Conservation (phyloP, 305 asterid species). For the Withania somnifera region DNA sequence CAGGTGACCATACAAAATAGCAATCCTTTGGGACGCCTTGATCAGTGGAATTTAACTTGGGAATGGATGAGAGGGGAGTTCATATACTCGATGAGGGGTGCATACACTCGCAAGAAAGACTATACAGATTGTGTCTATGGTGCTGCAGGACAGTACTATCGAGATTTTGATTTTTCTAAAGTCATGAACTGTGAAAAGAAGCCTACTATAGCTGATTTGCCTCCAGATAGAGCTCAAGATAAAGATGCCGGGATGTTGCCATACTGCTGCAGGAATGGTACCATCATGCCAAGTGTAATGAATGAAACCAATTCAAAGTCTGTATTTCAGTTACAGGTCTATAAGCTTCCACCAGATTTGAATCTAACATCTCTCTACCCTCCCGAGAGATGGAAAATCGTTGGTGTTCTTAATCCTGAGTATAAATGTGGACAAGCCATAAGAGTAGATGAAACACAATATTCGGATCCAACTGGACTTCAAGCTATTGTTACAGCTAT, state of each 20-base stretch:
- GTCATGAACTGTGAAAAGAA: conserved; percentile 38
- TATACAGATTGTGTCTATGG: conserved; percentile 51
- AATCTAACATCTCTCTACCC: conserved; percentile 45
- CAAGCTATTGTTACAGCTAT: conserved; percentile 32
- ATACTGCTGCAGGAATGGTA: conserved; percentile 63
- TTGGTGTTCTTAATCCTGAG: conserved; percentile 25
- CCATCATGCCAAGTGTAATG: conserved; percentile 42
- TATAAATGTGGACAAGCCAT: conserved; percentile 52
- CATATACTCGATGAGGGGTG: conserved; percentile 56
- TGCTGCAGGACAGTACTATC: conserved; percentile 31
- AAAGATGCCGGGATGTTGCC: conserved; percentile 47
- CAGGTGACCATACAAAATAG: conserved; percentile 52
- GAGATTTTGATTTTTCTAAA: conserved; percentile 36
- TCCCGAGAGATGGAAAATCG: conserved; percentile 48
- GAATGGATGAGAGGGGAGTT: conserved; percentile 75
- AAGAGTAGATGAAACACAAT: conserved; percentile 35
- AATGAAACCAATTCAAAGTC: conserved; percentile 43
- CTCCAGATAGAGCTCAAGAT: conserved; percentile 40
- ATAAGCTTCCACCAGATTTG: conserved; percentile 63
- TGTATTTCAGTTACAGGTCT: conserved; percentile 49
- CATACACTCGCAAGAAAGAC: conserved; percentile 38
- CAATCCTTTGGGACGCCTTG: conserved; percentile 49
- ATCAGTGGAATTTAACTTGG: conserved; percentile 54
- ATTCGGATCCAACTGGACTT: conserved; percentile 46
- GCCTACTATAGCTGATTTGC: conserved; percentile 61